phyloP scores from a whole-genome alignment of 1,139 yeast genomes.

The Tardiomyces depauwii region DNA sequence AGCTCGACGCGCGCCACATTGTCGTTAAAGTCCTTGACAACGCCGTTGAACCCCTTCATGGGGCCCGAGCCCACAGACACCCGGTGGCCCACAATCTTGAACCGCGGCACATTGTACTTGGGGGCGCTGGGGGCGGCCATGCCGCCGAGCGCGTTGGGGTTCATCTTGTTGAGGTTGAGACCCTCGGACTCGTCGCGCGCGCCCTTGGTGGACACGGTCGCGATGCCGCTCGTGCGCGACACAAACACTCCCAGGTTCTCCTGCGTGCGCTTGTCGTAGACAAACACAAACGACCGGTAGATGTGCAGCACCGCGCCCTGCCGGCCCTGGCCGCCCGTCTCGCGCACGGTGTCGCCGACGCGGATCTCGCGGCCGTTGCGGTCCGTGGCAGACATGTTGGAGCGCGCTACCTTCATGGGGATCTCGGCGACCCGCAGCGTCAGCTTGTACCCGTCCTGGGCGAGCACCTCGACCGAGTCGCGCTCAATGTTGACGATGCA shows the following conservation, averaged over 20 bases:
- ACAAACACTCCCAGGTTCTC: conserved; percentile 93
- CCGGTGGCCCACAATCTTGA: conserved; percentile 72
- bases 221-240: conserved; percentile 61
- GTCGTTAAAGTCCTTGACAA: conserved; percentile 88
- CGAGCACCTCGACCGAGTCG: conserved; percentile 69
- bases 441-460: conserved; percentile 70
- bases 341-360: conserved; percentile 87
- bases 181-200: conserved; percentile 41
- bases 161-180: conserved; percentile 72
- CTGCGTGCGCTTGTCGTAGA: conserved; percentile 63
- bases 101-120: conserved; percentile 42
- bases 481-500: conserved; percentile 85
- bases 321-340: conserved; percentile 64
- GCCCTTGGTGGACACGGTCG: conserved; percentile 77
- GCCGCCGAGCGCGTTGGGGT: conserved; percentile 53
- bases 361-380: conserved; percentile 72
- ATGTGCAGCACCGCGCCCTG: conserved; percentile 85
- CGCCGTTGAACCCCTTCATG: conserved; percentile 90
- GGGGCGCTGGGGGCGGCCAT: conserved; percentile 46
- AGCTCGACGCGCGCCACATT: conserved; percentile 84
- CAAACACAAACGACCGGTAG: conserved; percentile 65
- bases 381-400: conserved; percentile 78
- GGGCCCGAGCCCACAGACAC: conserved; percentile 80
- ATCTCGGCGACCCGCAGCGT: conserved; percentile 71
- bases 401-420: conserved; percentile 58